phyloP scores from a whole-genome alignment of 306 rosid genomes.

The Psophocarpus tetragonolobus region DNA sequence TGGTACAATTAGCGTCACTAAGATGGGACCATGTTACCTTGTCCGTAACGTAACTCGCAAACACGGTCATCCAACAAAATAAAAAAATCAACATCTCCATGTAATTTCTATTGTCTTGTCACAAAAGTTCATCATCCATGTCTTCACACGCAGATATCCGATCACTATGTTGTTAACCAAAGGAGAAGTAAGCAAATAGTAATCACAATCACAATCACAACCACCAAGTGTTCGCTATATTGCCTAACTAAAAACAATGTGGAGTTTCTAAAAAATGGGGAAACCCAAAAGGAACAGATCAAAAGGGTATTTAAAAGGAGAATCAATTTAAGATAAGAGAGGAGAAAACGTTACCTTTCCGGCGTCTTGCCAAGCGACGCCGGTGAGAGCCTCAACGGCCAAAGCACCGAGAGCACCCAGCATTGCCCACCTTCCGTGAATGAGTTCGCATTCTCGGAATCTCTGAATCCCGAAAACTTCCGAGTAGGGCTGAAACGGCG shows the following conservation, averaged over 20 bases:
- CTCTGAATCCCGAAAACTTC: conserved; percentile 84
- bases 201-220: neutral
- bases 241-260: neutral
- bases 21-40: conserved; percentile 23
- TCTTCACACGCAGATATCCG: conserved; percentile 25
- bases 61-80: neutral
- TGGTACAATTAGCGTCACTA: conserved; percentile 20
- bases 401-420: conserved; percentile 78
- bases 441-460: conserved; percentile 78
- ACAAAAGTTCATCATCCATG: conserved; percentile 5
- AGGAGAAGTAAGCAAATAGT: neutral
- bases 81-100: conserved; percentile 27
- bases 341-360: conserved; percentile 58
- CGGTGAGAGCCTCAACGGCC: conserved; percentile 73
- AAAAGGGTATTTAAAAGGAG: neutral
- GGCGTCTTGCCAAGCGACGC: conserved; percentile 89
- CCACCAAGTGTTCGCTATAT: conserved; percentile 15
- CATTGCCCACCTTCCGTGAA: conserved; percentile 93
- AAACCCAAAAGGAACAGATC: neutral
- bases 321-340: neutral
- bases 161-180: neutral
- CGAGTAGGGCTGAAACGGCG: conserved; percentile 78
- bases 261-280: neutral
- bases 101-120: conserved; percentile 17
- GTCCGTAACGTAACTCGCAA: conserved; percentile 8